A percentile compares a stretch with the other conserved stretches of the same genome.
Conservation (phyloP, 2,329 filamentous ascomycete genomes). For the Ilyonectria mors-panacis region DNA sequence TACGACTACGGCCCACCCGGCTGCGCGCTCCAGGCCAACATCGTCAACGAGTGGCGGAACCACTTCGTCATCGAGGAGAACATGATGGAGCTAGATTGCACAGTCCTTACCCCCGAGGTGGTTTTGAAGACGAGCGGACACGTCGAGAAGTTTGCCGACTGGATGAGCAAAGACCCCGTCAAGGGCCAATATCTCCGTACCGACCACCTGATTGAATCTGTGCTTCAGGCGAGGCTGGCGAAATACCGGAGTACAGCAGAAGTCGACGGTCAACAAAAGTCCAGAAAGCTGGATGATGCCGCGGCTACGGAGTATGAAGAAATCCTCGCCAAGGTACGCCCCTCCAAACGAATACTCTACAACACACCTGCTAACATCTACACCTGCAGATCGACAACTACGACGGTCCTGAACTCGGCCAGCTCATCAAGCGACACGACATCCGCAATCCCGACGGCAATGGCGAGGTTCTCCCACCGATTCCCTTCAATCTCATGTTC, state of each 20-base stretch:
- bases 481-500: conserved; percentile 99
- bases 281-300: conserved; percentile 90
- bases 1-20: conserved; percentile 96
- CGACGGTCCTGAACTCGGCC: conserved; percentile 85
- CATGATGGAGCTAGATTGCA: conserved; percentile 96
- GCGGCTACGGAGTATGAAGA: conserved; percentile 92
- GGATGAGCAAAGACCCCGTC: conserved; percentile 99
- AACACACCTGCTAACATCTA: too few species aligned
- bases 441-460: conserved; percentile 90
- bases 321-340: conserved; percentile 75
- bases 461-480: conserved; percentile 82
- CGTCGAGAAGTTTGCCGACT: conserved; percentile 98
- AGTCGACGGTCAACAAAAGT: conserved; percentile 87
- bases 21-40: conserved; percentile 87
- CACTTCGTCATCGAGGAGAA: conserved; percentile 94
- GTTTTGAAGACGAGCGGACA: conserved; percentile 97
- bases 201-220: conserved; percentile 96
- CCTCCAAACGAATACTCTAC: too few species aligned
- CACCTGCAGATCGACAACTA: conserved; percentile 86
- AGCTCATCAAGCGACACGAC: conserved; percentile 91
- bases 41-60: conserved; percentile 91
- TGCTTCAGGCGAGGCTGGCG: conserved; percentile 83
- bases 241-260: too few species aligned
- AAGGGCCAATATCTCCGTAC: conserved; percentile 96
- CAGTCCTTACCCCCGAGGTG: conserved; percentile 91